Evolutionary conservation across 495 filamentous ascomycete genomes (phyloP), one percentile per base, ranked within the genome.

Genomic region (Articulospora tetracladia): DNA sequence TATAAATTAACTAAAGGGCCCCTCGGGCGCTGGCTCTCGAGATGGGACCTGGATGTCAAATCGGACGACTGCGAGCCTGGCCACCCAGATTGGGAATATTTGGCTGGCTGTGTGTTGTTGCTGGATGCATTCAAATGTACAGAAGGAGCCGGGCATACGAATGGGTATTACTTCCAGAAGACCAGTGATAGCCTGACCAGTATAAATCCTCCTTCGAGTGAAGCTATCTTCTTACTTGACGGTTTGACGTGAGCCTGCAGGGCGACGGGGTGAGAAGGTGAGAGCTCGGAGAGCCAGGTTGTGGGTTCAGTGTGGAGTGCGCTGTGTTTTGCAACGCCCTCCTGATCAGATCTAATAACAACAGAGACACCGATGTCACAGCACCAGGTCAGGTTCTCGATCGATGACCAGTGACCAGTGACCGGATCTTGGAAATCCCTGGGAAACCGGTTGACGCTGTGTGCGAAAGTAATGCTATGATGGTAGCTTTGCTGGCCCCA

Each of bases 401-500:
- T 53, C 25, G 27, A 36, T 32, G 28, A 19, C 32, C 22, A 57
- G 54, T 24, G 34, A 28, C 39, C 39, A 48, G 49, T 34, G 17
- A 47, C 19, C 10, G 47, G 28, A 47, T 6, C 12, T 19, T 47
- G 34, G 13, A 57, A 41, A 49, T 41, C 22, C 22, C 23, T 25
- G 26, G 26, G 39, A 25, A 19, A 57, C 46, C 41, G 22, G 39
- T 44, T 44, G 39, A 44, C 39, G 39, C 3, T 17, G 17, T 44
- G 15, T 44, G n/a, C n/a, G 39, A 44, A 44, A 44, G n/a, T 11
- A 27, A 39, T 26, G 49, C 13, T 58, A 26, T 25, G 46, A 58
- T 36, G 25, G 54, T n/a, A 60, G 58, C 50, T 60, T 51, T 55
- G 51, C 25, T 60, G 58, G 50, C 58, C 32, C 23, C 46, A 49